Evolutionary conservation across 2,329 filamentous ascomycete genomes (phyloP).

Genomic region (Xylaria sp.): DNA sequence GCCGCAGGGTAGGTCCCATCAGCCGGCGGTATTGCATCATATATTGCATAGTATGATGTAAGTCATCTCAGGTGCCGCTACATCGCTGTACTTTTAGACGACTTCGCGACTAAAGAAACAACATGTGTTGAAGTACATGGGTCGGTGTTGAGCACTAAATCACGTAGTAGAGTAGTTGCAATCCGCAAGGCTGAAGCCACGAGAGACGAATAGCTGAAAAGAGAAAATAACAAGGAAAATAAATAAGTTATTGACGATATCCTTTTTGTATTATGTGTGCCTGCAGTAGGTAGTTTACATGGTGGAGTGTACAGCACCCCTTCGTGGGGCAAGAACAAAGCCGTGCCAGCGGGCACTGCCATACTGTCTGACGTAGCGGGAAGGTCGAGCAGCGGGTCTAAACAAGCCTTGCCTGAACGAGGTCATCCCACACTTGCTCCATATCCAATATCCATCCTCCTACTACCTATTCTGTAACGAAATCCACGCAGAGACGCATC

Average conservation of each 20-base stretch:
- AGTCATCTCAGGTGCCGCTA: background rate
- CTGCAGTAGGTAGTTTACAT: background rate
- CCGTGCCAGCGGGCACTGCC: slow-evolving; percentile 6
- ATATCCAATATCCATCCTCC: slow-evolving; percentile 36
- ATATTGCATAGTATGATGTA: slow-evolving; percentile 32
- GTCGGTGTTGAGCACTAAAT: background rate
- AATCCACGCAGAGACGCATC: slow-evolving; percentile 39
- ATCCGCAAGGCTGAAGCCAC: too few species aligned
- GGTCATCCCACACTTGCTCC: slow-evolving; percentile 39
- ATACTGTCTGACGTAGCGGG: slow-evolving; percentile 41
- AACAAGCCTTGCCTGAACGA: slow-evolving; percentile 39
- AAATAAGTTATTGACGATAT: background rate
- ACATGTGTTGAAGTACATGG: background rate
- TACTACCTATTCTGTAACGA: slow-evolving; percentile 34
- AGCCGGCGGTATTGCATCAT: slow-evolving; percentile 31
- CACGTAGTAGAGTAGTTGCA: too few species aligned
- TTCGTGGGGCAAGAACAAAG: slow-evolving; percentile 18
- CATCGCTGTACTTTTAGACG: background rate
- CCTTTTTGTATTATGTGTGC: background rate
- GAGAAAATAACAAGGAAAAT: background rate
- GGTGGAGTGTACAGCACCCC: background rate
- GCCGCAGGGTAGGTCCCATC: slow-evolving; percentile 11
- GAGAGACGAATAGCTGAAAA: background rate
- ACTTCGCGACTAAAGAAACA: background rate
- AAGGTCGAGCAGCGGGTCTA: slow-evolving; percentile 33